These are phyloP conservation scores for Nymphaea colorata DNA, from an alignment of 164 flowering plant genomes.

Conservation along the genomic window DNA sequence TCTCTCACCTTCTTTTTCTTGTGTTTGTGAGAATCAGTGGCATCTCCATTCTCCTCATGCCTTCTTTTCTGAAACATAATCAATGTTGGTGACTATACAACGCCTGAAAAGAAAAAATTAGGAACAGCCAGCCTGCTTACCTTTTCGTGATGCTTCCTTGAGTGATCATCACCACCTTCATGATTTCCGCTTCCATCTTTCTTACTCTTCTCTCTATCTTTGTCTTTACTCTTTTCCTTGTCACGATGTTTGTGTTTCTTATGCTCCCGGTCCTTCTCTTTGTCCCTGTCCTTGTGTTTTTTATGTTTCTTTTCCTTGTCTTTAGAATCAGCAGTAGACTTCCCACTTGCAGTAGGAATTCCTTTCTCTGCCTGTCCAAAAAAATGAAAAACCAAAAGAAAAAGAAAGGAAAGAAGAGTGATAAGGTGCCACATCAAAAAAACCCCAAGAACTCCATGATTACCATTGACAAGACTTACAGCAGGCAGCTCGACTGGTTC, in stretches of 20 bases:
- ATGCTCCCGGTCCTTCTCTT: constrained; percentile 66
- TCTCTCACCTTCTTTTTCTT: constrained; percentile 54
- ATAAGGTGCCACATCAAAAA: neutral
- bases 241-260: constrained; percentile 69
- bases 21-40: constrained; percentile 46
- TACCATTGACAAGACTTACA: constrained; percentile 26
- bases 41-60: constrained; percentile 65
- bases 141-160: constrained; percentile 70
- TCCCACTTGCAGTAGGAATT: constrained; percentile 42
- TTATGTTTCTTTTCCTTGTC: constrained; percentile 69
- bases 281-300: constrained; percentile 64
- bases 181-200: constrained; percentile 54
- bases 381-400: neutral
- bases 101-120: neutral
- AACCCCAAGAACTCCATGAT: neutral
- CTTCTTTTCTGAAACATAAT: constrained; percentile 52
- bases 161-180: constrained; percentile 48
- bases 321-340: constrained; percentile 46
- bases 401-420: neutral
- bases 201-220: constrained; percentile 50
- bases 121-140: constrained; percentile 15
- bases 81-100: neutral
- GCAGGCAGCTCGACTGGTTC: constrained; percentile 49
- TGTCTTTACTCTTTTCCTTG: constrained; percentile 64
- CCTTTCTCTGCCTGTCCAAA: constrained; percentile 55